Base-by-base conservation (phyloP, 495 filamentous ascomycete species). In the Aspergillus carlsbadensis region DNA sequence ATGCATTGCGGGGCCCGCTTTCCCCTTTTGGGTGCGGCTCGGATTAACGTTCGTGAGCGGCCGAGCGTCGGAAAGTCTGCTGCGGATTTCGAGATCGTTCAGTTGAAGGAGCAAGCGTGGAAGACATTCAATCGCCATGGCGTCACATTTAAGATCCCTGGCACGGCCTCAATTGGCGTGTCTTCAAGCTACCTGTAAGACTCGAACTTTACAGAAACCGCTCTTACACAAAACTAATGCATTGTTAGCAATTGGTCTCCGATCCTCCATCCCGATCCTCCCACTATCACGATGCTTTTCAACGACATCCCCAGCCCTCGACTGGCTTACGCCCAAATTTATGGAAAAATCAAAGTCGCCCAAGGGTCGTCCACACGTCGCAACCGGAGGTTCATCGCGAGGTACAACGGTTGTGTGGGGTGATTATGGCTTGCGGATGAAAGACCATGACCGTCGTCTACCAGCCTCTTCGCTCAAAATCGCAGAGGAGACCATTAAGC, bases 321-420 rank as follows among this genome's bases (percentile, higher is more conserved):
- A 84, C 63, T 97, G 92, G 92, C 87, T 97, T 17, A 80, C 86
- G 31, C 92, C 92, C 10, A 88, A 84, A 69, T 72, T 84, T 56
- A 76, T 83, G 59, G 87, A 92, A 57, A 87, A 77, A 61, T 83
- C 84, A 46, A 94, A 94, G 71, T 92, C 93, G 61, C 88, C 88
- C 66, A 98, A 97, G 76, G 95, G 94, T 31, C 86, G 90, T 2
- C 85, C 89, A 40, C 84, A 91, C 63, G 90, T 98, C 39, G 82
- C 88, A 36, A 99, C 92, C 1, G 95, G 94, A 31, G 95, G 94
- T 47, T 92, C 88, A 37, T 85, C 81, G 8, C 90, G 93, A 57
- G 94, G 94, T 56, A 99, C 94, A 45, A 98, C 93, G 1, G 89
- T 99, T 11, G 81, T 92, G 48, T 97, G 92, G 92, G 94, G 94